Base-by-base conservation (phyloP, 441 rosid species). In the Croton setiger region DNA sequence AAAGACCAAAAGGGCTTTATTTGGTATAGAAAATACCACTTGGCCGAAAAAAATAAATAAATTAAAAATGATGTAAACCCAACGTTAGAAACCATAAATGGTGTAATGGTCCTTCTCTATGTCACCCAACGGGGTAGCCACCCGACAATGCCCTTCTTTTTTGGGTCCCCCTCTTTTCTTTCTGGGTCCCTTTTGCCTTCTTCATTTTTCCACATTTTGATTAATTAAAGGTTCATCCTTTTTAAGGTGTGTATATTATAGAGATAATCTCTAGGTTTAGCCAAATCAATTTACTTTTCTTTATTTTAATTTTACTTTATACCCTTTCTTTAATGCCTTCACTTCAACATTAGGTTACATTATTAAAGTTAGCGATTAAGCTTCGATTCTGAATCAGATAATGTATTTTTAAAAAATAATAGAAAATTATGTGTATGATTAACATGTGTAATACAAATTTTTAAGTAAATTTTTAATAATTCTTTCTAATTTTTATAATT, bases 121-220 rank as follows among this genome's bases (percentile, higher is more conserved):
- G 92, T 81, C 59, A 60, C 88, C 89, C 87, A 80, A 67, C 72
- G 73, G 82, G 83, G 83, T 43, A 74, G 80, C 92, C 87, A 75
- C 17, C 82, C 80, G 92, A 85, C 92, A 85, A 63, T 4, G 31
- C 63, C 53, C 37, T 48, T 76, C 49, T 62, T 73, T 47, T 39
- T 33, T 7, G n/a, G 65, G 67, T 0, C 53, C 70, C 52, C 11
- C 8, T 3, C 33, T 12, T 7, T 35, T n/a, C 4, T 45, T 48
- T 3, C 6, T 71, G 81, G 87, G 79, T 37, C 78, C 85, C 57
- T 11, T 66, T 39, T 72, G 58, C 64, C 74, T 67, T 23, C 52
- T 15, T 37, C n/a, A 1, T 17, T 51, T n/a, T 7, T 51, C 6
- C 4, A 45, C 51, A 11, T 17, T 49, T 14, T 17, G 7, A 13